Evolutionary conservation across 2,329 filamentous ascomycete species (phyloP).

Genomic region (Fusarium fujikuroi): DNA sequence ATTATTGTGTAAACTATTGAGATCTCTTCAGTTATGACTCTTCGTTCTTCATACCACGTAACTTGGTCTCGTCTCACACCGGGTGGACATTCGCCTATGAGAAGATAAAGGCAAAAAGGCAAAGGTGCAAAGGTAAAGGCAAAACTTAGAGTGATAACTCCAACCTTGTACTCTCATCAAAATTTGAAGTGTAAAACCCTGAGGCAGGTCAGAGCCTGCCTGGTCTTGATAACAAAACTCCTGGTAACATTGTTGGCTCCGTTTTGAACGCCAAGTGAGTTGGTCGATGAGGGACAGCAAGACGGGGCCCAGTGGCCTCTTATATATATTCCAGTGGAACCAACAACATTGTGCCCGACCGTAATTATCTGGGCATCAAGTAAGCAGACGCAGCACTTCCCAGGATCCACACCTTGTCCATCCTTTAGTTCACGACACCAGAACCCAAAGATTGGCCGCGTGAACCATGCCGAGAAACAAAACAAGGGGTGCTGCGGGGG

Average conservation of each 20-base stretch:
- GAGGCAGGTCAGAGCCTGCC: background rate
- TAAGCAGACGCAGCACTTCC: slow-evolving; percentile 10
- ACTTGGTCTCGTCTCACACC: background rate
- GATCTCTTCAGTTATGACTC: background rate
- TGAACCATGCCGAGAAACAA: slow-evolving; percentile 30
- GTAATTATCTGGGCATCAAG: slow-evolving; percentile 6
- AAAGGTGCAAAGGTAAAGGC: background rate
- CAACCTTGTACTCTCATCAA: background rate
- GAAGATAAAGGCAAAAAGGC: background rate
- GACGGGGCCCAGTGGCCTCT: slow-evolving; percentile 16
- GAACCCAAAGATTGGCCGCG: slow-evolving; percentile 8
- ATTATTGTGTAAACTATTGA: background rate
- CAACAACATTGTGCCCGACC: background rate
- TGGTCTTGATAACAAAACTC: background rate
- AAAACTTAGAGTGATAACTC: background rate
- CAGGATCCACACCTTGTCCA: slow-evolving; percentile 18
- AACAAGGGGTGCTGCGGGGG: slow-evolving; percentile 16
- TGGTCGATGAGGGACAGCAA: background rate
- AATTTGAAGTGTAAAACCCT: background rate
- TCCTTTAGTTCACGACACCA: slow-evolving; percentile 21
- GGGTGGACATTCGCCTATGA: background rate
- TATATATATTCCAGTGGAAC: slow-evolving; percentile 30
- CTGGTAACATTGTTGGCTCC: background rate
- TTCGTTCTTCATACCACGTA: slow-evolving; percentile 6
- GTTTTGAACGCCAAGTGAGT: slow-evolving; percentile 4